Evolutionary conservation across 768 basidiomycete species (phyloP), one percentile per base, ranked within the genome.

Genomic region (Mycena vitilis): DNA sequence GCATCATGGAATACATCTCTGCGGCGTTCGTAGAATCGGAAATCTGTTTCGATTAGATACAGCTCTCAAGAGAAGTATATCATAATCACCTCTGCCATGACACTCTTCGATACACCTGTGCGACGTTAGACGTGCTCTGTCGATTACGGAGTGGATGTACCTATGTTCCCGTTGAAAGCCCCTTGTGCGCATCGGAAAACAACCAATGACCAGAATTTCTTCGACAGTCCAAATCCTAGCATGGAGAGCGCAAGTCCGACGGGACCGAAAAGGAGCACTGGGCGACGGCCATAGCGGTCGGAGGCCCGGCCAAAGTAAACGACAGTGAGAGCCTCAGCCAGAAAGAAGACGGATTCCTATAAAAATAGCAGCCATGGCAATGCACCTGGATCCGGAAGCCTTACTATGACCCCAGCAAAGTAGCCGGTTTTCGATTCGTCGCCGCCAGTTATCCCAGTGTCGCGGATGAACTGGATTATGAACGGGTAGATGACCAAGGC

Each of bases 161-260:
- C 82, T 48, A 82, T 77, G 66, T 84, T 85, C 4, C 83, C 83
- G 60, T 83, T 83, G 55, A 81, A 79, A 6, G 77, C 73, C 45
- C 80, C 80, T 47, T 80, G 79, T 1, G 76, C 36, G 20, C 73
- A 75, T 20, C 81, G 72, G 40, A 75, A 76, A 2, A 76, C 63
- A 1, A 80, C 75, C 12, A 79, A 44, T 16, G 71, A 55, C 79
- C 76, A 80, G 63, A 78, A 81, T 18, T 68, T 73, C 20, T 66
- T 73, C 0, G 80, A 79, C 13, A 80, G 60, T 4, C 81, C 81
- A 66, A 82, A 82, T 5, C 30, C 75, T 68, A 76, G 76, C 79
- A 70, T 80, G 52, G 65, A 76, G 55, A 71, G 68, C 0, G 76
- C 65, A 0, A 81, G 73, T 2, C 81, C 81, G 25, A 79, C 63